phyloP scores from a whole-genome alignment of 1,139 yeast species.

The Pichia sp. region DNA sequence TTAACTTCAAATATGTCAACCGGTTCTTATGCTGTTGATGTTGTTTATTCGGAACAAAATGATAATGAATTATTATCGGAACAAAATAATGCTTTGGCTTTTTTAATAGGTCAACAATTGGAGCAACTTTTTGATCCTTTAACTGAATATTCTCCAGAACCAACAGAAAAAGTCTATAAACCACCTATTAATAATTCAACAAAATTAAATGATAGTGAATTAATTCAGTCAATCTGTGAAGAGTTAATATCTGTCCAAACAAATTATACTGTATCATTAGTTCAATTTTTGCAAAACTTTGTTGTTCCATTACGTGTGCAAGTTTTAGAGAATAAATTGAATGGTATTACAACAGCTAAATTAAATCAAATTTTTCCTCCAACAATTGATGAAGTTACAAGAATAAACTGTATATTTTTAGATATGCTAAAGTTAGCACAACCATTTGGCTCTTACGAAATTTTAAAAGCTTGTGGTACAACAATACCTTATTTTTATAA shows the following conservation, averaged over 20 bases:
- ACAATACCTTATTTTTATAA: constrained; percentile 86
- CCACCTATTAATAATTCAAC: constrained; percentile 35
- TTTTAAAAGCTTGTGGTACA: constrained; percentile 69
- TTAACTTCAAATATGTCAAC: constrained; percentile 37
- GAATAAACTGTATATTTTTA: constrained; percentile 77
- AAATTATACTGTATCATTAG: constrained; percentile 63
- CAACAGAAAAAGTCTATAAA: constrained; percentile 59
- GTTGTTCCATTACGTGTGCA: constrained; percentile 71
- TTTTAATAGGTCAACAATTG: constrained; percentile 71
- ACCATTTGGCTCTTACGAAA: constrained; percentile 65
- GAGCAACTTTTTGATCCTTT: constrained; percentile 87
- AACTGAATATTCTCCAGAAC: constrained; percentile 87
- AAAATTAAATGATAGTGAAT: constrained; percentile 28
- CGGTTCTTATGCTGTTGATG: constrained; percentile 59
- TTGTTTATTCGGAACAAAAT: constrained; percentile 56
- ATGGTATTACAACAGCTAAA: constrained; percentile 46
- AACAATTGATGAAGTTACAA: constrained; percentile 85
- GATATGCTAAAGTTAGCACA: constrained; percentile 66
- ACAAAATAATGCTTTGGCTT: constrained; percentile 67
- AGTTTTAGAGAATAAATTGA: constrained; percentile 52
- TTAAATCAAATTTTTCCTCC: constrained; percentile 84
- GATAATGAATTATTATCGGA: constrained; percentile 37
- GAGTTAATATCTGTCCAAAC: constrained; percentile 70
- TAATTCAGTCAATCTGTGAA: constrained; percentile 44
- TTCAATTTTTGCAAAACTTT: constrained; percentile 68